These are phyloP conservation scores for Exophiala alcalophila DNA, from an alignment of 2,329 filamentous ascomycete genomes.

Conservation along the genomic window DNA sequence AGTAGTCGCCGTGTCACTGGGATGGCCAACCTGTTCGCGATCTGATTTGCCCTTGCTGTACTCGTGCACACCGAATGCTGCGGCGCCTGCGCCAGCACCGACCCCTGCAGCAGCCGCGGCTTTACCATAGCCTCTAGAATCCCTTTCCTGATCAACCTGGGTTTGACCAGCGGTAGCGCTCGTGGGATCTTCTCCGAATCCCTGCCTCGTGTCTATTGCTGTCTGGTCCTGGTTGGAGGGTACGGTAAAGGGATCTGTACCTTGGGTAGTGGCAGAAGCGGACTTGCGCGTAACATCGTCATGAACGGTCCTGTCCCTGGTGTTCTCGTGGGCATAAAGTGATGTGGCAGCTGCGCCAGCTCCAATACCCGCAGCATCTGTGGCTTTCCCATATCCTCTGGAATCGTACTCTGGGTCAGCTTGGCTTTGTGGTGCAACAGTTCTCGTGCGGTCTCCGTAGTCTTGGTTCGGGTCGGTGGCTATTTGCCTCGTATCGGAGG, in stretches of 20 bases:
- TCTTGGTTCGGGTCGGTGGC: not conserved
- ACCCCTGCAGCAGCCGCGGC: constrained; percentile 13
- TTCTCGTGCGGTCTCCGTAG: too few species aligned
- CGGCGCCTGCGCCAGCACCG: constrained; percentile 19
- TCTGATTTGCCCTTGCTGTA: too few species aligned
- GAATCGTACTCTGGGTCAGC: not conserved
- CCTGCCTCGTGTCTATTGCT: not conserved
- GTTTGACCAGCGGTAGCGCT: too few species aligned
- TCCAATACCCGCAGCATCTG: not conserved
- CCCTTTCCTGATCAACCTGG: not conserved
- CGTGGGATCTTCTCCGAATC: not conserved
- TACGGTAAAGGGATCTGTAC: too few species aligned
- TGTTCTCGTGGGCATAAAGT: not conserved
- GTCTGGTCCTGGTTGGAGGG: not conserved
- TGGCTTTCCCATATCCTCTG: not conserved
- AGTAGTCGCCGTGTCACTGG: too few species aligned
- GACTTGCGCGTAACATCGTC: too few species aligned
- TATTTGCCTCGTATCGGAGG: not conserved
- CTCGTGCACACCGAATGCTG: constrained; percentile 6
- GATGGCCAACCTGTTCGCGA: too few species aligned
- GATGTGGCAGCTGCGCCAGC: not conserved
- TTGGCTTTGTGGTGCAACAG: too few species aligned
- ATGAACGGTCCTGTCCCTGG: too few species aligned
- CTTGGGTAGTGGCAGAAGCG: too few species aligned
- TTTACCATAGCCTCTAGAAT: constrained; percentile 19